Conservation (phyloP, 495 filamentous ascomycete genomes). For the Neurospora africana region DNA sequence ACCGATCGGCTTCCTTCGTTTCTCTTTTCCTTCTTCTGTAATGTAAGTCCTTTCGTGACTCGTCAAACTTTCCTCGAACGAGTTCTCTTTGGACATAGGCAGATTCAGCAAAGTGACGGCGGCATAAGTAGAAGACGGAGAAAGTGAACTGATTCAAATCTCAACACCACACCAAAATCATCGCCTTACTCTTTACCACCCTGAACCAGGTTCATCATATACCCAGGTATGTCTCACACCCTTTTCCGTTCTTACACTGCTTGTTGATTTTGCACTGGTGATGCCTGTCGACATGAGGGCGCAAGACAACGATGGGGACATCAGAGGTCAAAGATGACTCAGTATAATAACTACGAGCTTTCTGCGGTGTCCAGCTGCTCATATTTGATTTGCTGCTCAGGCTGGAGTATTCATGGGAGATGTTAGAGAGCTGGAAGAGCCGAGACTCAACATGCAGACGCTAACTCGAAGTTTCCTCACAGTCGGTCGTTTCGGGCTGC, state of each 20-base stretch:
- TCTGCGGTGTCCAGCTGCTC: background rate
- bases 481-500: background rate
- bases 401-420: background rate
- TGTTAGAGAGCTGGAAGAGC: background rate
- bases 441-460: background rate
- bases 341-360: background rate
- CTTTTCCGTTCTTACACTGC: background rate
- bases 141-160: background rate
- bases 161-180: background rate
- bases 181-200: background rate
- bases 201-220: background rate
- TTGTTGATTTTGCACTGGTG: background rate
- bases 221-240: background rate
- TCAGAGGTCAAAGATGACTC: background rate
- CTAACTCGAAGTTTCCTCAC: background rate
- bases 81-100: background rate
- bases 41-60: background rate
- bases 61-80: background rate
- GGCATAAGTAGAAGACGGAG: background rate
- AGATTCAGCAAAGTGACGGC: background rate
- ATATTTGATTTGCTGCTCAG: background rate
- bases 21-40: background rate
- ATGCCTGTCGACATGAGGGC: background rate
- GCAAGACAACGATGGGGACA: background rate
- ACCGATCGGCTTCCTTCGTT: background rate